Base-by-base conservation (phyloP, 805 yeast species). In the Candida ficus region DNA sequence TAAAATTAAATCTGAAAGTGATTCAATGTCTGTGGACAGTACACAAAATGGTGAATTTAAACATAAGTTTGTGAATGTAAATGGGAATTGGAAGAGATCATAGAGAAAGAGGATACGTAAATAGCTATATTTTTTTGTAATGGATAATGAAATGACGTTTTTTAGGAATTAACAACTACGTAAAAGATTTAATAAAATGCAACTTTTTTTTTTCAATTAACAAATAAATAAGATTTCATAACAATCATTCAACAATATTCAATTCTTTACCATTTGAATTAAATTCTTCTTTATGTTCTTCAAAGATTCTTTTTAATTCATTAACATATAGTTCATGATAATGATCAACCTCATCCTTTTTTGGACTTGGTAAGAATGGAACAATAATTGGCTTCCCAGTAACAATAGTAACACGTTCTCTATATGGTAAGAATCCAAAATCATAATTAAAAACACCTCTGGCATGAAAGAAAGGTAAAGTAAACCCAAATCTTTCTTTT, bases 401-500 rank as follows among this genome's bases (percentile, higher is more conserved):
- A 43, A 86, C 95, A 12, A 93, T 70, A 46, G 85, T 72, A 41
- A 93, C 80, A 3, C 86, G 86, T 39, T 81, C 75, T 49, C 97
- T 71, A 58, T 77, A 90, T 2, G 99, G 98, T 42, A 93, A 62
- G 23, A 93, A 63, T 0, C 99, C 99, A 64, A 84, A 86, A 57
- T 89, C 96, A 53, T 90, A 86, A 54, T 91, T 87, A 63, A 91
- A 90, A 1, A 93, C 70, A 0, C 98, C 97, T 33, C 98, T 70
- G 1, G 96, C 96, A 57, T 86, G 82, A 64, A 93, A 84, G 36
- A 93, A 75, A 1, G 99, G 99, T 5, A 93, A 54, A 0, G 99
- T 90, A 62, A 91, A 91, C 2, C 91, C 93, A 39, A 80, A 71
- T 28, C 64, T 69, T 22, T 67, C 67, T 53, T 93, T 91, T 55